Conservation (phyloP, 768 basidiomycete genomes). For the Lactarius sanguifluus region DNA sequence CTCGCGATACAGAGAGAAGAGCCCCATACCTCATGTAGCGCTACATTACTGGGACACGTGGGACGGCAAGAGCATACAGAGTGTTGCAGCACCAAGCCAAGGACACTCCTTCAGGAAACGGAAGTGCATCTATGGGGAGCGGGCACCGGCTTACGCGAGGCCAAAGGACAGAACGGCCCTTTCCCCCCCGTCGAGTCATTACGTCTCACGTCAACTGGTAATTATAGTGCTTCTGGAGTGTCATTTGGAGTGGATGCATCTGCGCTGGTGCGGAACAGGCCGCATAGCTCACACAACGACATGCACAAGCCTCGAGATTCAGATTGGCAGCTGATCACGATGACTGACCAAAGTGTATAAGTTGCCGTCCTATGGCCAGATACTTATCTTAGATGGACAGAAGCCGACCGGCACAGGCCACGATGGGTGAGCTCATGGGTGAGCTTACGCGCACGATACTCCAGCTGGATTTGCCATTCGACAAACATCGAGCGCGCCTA, state of each 20-base stretch:
- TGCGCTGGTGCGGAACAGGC: neutral
- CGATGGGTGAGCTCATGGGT: neutral
- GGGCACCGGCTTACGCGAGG: conserved; percentile 15
- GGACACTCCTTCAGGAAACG: conserved; percentile 2
- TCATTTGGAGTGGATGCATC: conserved; percentile 3
- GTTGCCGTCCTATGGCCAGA: neutral
- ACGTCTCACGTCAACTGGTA: conserved; percentile 16
- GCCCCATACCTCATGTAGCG: neutral
- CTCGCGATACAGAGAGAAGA: conserved; percentile 6
- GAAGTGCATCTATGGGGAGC: conserved; percentile 2
- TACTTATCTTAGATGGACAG: neutral
- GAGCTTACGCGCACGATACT: neutral
- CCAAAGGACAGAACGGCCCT: conserved; percentile 5
- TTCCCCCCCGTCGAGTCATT: conserved; percentile 13
- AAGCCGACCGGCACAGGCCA: neutral
- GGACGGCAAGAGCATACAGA: neutral
- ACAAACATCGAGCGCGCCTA: neutral
- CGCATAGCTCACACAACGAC: neutral
- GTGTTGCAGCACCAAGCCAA: neutral
- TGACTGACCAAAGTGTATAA: neutral
- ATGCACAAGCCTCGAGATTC: neutral
- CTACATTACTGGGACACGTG: conserved; percentile 15
- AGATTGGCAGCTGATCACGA: neutral
- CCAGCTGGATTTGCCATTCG: neutral
- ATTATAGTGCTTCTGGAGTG: conserved; percentile 10